Base-by-base conservation (phyloP, 495 filamentous ascomycete species). In the Physcia stellaris region DNA sequence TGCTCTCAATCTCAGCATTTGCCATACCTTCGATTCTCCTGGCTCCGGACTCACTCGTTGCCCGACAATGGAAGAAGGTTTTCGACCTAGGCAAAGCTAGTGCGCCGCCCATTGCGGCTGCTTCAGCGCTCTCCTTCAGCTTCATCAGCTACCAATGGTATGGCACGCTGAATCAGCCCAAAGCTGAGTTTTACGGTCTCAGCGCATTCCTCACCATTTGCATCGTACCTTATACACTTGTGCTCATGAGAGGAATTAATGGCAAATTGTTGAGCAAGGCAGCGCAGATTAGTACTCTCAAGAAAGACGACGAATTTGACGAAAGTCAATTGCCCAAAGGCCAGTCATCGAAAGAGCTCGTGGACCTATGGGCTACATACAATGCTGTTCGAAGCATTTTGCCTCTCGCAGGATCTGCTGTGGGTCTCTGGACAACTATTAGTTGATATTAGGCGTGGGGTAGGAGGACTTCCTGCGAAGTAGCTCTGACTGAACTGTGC, bases 361-460 rank as follows among this genome's bases (percentile, higher is more conserved):
- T 78, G 2, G 67, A 75, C 51, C 47, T 48, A 36, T 78, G 71
- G 71, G 71, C 55, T n/a, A 56, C 56, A 37, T 37, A 71, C 36
- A 75, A 75, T 50, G 32, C 74, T 31, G 65, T 55, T 5, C 51
- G 70, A 43, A 51, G 57, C 9, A 37, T 50, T 24, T 40, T 67
- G 36, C 46, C 49, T 1, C 27, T 52, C 4, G 27, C 46, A 19
- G 49, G 47, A 23, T 42, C 46, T 28, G 21, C 34, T n/a, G 22
- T 52, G 30, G 49, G 46, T 47, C 83, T 37, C 37, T 78, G n/a
- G n/a, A n/a, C n/a, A n/a, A n/a, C n/a, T n/a, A n/a, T n/a, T n/a
- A n/a, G n/a, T n/a, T n/a, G n/a, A n/a, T n/a, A n/a, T n/a, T n/a
- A n/a, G n/a, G n/a, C n/a, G n/a, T n/a, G n/a, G n/a, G n/a, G n/a